Base-by-base conservation (phyloP, 768 basidiomycete species). In the Leccinum longicurvipes region DNA sequence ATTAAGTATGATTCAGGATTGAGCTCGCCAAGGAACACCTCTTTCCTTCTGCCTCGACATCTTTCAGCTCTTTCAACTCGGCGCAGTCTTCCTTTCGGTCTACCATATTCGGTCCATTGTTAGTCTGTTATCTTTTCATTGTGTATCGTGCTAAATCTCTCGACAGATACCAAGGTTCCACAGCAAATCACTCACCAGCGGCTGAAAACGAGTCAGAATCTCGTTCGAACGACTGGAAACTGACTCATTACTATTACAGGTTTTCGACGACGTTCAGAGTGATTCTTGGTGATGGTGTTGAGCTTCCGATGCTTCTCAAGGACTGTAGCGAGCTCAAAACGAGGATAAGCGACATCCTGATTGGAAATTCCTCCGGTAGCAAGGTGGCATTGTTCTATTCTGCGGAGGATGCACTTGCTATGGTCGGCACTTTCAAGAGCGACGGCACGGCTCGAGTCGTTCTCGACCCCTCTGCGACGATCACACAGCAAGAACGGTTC, bases 81-180 rank as follows among this genome's bases (percentile, higher is more conserved):
- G 10, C 51, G 15, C 54, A 71, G 4, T 63, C 66, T 8, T 83
- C 80, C 72, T 79, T 73, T 55, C 72, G 72, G 34, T 74, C 80
- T n/a, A 86, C 85, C 1, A 87, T 87, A 25, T 87, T 87, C 60
- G 85, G 84, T 21, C 82, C 83, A 51, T 65, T 86, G 86, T 86
- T 53, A 61, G 84, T 74, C 55, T 49, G 48, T 62, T 50, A 41
- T 25, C 21, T 47, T 36, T 5, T 48, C 29, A 27, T 42, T 24
- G 1, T 47, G 12, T 12, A 14, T 39, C 14, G 9, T 49, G 11
- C 41, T 67, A 32, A 67, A 51, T 15, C 36, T 45, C 17, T 23
- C 28, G 9, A 10, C 42, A 69, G 68, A 59, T 69, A 70, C 45
- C 69, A 70, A 55, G 68, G 68, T 3, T 34, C 46, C 17, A 48